A percentile compares a stretch with the other conserved stretches of the same genome.
These are phyloP conservation scores for Termitomyces sp. DNA, from an alignment of 768 basidiomycete genomes.

Conservation along the genomic window DNA sequence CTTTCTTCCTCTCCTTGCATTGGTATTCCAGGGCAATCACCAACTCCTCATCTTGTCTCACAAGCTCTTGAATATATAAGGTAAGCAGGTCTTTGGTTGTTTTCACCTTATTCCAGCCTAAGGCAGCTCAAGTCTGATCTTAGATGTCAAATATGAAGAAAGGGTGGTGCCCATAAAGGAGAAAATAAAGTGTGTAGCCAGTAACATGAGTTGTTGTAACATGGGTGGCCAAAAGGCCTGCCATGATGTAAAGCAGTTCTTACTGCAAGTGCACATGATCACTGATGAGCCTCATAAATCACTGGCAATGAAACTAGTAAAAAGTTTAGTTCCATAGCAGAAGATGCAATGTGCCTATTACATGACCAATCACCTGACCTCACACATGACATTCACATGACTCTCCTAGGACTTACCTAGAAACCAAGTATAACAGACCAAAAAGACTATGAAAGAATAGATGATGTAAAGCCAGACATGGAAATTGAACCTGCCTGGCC, in stretches of 20 bases:
- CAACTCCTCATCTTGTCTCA: conserved; percentile 15
- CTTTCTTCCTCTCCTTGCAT: conserved; percentile 2
- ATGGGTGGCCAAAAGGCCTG: conserved; percentile 22
- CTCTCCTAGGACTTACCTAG: too few relatives aligned
- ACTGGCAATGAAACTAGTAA: too few relatives aligned
- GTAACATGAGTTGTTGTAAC: conserved; percentile 22
- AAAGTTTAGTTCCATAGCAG: too few relatives aligned
- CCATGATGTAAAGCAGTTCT: conserved; percentile 16
- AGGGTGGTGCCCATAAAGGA: conserved; percentile 19
- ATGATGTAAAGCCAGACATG: too few relatives aligned
- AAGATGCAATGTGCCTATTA: too few relatives aligned
- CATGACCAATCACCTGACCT: too few relatives aligned
- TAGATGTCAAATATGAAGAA: conserved; percentile 24
- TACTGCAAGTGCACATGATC: not conserved
- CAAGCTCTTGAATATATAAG: conserved; percentile 15
- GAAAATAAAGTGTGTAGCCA: conserved; percentile 24
- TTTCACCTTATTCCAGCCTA: conserved; percentile 20
- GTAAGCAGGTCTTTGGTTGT: conserved; percentile 22
- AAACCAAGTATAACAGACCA: too few relatives aligned
- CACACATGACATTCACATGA: too few relatives aligned
- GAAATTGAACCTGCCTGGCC: too few relatives aligned
- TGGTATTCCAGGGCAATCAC: conserved; percentile 11
- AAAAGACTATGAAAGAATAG: too few relatives aligned
- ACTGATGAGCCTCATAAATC: conserved; percentile 21
- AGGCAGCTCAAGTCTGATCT: conserved; percentile 22